Evolutionary conservation across 257 asterid species (phyloP), one percentile per base, ranked within the genome.

Genomic region (Haberlea rhodopensis): DNA sequence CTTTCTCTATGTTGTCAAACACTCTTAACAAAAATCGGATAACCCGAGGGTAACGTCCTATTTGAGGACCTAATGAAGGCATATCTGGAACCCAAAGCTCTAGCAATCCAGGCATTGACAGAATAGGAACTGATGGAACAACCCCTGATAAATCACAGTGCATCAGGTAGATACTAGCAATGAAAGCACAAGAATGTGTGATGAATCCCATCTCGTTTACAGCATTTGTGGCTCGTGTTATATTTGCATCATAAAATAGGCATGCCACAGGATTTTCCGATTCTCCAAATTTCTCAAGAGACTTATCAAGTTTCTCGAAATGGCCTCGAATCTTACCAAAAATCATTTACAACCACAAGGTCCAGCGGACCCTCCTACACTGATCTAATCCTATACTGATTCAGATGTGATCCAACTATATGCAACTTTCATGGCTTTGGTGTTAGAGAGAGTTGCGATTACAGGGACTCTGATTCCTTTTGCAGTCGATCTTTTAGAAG

Each of bases 131-230:
- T 2, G 65, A 58, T 5, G 79, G 75, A 62, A 60, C 15, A 55
- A 65, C 63, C 55, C 78, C 82, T 1, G 62, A 69, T 54, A 76
- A 55, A 20, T 85, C 84, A 5, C 85, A 80, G 21, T 85, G 72
- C 87, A 78, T 75, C 0, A 84, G 87, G 13, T 85, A 79, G 69
- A 77, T 75, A 49, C 74, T 71, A 54, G 82, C 74, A 54, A 83
- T 57, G 56, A 81, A 82, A 62, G 85, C 87, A 71, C 89, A 82
- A 5, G 92, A 79, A 37, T 85, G 92, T 10, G 89, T 85, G 53
- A 85, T 75, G 69, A 82, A 80, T 31, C 61, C 74, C 21, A 77
- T 26, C 70, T 77, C 62, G 55, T 65, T 25, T 20, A 82, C 84
- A 23, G 76, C 78, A 11, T 45, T 60, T 18, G 80, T 75, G 60